phyloP scores from a whole-genome alignment of 208 protist genomes.

The Trypanosoma theileri region DNA sequence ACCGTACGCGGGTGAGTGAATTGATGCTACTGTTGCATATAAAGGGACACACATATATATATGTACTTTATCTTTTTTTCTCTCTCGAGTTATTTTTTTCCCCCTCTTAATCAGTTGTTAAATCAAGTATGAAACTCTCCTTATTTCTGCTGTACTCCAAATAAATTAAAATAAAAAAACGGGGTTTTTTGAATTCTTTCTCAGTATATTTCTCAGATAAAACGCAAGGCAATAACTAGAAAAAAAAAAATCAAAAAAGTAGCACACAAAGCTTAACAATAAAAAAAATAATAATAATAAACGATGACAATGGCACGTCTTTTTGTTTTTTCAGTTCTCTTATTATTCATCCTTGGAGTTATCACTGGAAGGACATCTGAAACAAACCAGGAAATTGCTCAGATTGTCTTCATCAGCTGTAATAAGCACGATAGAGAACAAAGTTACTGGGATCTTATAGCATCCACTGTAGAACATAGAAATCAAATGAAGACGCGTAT shows the following conservation, averaged over 20 bases:
- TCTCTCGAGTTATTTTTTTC: not conserved
- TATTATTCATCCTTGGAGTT: not conserved
- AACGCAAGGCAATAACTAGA: too few relatives aligned
- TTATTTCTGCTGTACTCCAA: too few relatives aligned
- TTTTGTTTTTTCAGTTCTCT: not conserved
- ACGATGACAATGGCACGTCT: too few relatives aligned
- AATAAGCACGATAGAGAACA: slow-evolving; percentile 70
- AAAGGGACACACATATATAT: too few relatives aligned
- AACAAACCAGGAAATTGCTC: slow-evolving; percentile 27
- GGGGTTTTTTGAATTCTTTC: too few relatives aligned
- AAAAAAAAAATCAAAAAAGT: too few relatives aligned
- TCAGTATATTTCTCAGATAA: too few relatives aligned
- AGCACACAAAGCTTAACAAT: not conserved
- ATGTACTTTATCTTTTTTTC: slow-evolving; percentile 1
- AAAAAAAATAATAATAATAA: not conserved
- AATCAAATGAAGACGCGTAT: slow-evolving; percentile 16
- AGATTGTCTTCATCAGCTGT: slow-evolving; percentile 78
- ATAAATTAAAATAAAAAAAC: too few relatives aligned
- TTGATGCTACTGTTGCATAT: too few relatives aligned
- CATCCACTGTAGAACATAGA: slow-evolving; percentile 23
- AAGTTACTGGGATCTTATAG: slow-evolving; percentile 66
- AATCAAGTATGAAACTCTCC: too few relatives aligned
- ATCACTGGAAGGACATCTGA: not conserved
- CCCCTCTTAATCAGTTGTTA: not conserved
- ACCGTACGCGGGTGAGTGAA: too few relatives aligned